Conservation (phyloP, 2,329 filamentous ascomycete species). For the Phialophora expanda region DNA sequence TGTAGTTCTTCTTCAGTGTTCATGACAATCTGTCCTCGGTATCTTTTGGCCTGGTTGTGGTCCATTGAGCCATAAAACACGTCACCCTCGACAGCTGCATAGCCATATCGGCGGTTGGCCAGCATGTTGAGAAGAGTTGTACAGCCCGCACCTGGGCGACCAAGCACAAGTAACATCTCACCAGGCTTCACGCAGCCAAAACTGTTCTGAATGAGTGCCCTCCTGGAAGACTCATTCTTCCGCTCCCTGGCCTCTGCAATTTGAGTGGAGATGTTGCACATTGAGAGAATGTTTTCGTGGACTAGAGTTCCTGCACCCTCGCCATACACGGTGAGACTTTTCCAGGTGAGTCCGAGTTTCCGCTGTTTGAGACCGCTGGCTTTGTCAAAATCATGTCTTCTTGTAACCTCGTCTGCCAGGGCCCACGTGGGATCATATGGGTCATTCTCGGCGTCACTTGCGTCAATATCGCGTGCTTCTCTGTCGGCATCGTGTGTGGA, state of each 20-base stretch:
- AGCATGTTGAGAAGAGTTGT: slow-evolving; percentile 85
- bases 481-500: background rate
- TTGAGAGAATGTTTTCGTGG: slow-evolving; percentile 67
- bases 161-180: slow-evolving; percentile 51
- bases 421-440: slow-evolving; percentile 1
- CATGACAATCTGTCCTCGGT: slow-evolving; percentile 84
- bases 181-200: slow-evolving; percentile 27
- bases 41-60: slow-evolving; percentile 68
- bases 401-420: background rate
- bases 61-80: slow-evolving; percentile 73
- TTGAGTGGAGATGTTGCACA: slow-evolving; percentile 61
- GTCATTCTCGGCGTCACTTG: slow-evolving; percentile 1
- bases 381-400: background rate
- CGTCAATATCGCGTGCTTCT: background rate
- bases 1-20: slow-evolving; percentile 83
- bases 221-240: slow-evolving; percentile 5
- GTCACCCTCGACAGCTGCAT: slow-evolving; percentile 77
- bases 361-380: background rate
- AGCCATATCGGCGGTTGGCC: slow-evolving; percentile 66
- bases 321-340: slow-evolving; percentile 67
- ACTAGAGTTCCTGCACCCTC: slow-evolving; percentile 66
- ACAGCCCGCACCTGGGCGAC: slow-evolving; percentile 59
- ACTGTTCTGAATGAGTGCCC: slow-evolving; percentile 60
- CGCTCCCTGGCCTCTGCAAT: slow-evolving; percentile 51
- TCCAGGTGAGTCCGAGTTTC: slow-evolving; percentile 66